Evolutionary conservation across 2,329 filamentous ascomycete genomes (phyloP).

Genomic region (Aureobasidium sp.): DNA sequence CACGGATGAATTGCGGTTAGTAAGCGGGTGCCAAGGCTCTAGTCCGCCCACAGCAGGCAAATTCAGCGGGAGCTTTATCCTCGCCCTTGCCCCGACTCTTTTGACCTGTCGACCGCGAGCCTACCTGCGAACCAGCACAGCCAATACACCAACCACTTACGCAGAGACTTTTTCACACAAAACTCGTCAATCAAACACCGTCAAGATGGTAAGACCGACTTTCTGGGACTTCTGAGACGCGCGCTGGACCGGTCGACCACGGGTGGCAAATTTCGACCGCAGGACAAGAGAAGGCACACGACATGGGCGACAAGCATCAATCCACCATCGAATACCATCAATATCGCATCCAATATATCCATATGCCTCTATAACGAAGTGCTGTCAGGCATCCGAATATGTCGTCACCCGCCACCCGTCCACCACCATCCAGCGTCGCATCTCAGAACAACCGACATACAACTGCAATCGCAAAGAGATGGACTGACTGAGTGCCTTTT

Average conservation of each 20-base stretch:
- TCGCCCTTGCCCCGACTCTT: conserved; percentile 13
- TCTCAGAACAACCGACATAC: neutral
- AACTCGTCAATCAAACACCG: conserved; percentile 11
- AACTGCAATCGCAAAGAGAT: neutral
- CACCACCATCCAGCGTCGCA: neutral
- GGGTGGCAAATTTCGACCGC: conserved; percentile 9
- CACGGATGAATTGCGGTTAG: conserved; percentile 1
- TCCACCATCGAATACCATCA: neutral
- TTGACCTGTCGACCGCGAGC: conserved; percentile 16
- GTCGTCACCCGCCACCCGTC: conserved; percentile 8
- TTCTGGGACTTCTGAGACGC: neutral
- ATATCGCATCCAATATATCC: neutral
- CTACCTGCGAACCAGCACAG: conserved; percentile 14
- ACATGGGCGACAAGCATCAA: conserved; percentile 12
- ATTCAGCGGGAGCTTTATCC: conserved; percentile 15
- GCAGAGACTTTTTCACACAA: conserved; percentile 11
- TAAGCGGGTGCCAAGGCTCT: conserved; percentile 14
- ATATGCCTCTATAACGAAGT: neutral
- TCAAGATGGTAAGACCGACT: conserved; percentile 14
- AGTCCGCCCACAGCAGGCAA: conserved; percentile 13
- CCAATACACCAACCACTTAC: conserved; percentile 11
- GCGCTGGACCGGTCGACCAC: conserved; percentile 1
- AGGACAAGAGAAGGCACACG: conserved; percentile 3
- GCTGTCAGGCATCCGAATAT: neutral
- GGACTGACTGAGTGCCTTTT: conserved; percentile 21